Conservation (phyloP, 2,329 filamentous ascomycete species). For the Westerdykella aurantiaca region DNA sequence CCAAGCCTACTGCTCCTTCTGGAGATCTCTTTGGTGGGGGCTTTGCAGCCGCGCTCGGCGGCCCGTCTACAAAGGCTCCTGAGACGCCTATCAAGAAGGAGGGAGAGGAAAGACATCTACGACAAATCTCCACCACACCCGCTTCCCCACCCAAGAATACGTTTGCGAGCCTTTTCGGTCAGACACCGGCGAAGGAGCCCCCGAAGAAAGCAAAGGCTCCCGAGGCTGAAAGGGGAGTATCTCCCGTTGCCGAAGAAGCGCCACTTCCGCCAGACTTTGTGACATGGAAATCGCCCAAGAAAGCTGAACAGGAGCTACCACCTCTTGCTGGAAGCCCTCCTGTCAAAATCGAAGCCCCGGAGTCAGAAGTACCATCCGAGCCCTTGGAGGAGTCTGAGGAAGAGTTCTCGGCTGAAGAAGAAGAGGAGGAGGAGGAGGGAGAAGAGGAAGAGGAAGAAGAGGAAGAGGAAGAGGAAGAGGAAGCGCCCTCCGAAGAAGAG, state of each 20-base stretch:
- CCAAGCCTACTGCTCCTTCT: conserved; percentile 43
- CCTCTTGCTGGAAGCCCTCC: conserved; percentile 47
- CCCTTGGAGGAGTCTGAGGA: conserved; percentile 34
- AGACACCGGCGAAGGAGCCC: conserved; percentile 5
- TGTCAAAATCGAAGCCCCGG: conserved; percentile 37
- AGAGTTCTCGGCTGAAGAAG: conserved; percentile 37
- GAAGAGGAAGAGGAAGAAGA: conserved; percentile 39
- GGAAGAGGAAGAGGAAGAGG: conserved; percentile 45
- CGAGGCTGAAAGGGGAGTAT: conserved; percentile 11
- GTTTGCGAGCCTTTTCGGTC: conserved; percentile 3
- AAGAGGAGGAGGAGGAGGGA: conserved; percentile 28
- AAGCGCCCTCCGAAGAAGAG: conserved; percentile 2
- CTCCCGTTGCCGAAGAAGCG: conserved; percentile 27
- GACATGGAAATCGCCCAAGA: conserved; percentile 25
- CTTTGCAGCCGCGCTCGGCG: conserved; percentile 56
- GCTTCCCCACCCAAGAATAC: conserved; percentile 19
- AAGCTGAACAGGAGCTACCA: conserved; percentile 36
- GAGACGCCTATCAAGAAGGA: conserved; percentile 39
- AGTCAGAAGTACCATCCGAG: conserved; percentile 29
- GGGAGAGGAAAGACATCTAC: conserved; percentile 22
- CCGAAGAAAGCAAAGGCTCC: conserved; percentile 7
- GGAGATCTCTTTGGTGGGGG: conserved; percentile 56
- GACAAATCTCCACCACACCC: conserved; percentile 36
- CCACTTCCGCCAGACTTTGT: conserved; percentile 36
- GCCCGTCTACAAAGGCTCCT: conserved; percentile 26